Evolutionary conservation across 257 asterid species (phyloP).

Genomic region (Coffea canephora): DNA sequence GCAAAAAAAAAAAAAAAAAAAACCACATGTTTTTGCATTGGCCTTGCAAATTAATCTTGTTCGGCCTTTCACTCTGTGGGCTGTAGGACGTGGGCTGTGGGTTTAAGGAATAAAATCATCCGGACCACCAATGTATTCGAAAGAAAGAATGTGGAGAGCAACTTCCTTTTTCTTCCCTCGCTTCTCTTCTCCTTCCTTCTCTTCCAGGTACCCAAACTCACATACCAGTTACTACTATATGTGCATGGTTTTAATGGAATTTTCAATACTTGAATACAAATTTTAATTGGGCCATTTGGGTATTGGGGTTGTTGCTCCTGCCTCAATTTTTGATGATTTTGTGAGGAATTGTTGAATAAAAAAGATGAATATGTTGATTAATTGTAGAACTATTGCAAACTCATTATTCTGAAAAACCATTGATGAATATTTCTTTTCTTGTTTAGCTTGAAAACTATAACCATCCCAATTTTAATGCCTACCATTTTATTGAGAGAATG

Average conservation of each 20-base stretch:
- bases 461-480: neutral
- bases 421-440: neutral
- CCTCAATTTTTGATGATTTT: neutral
- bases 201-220: conserved; percentile 31
- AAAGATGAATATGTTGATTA: neutral
- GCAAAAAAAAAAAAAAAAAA: no score
- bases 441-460: neutral
- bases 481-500: neutral
- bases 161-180: conserved; percentile 38
- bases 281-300: neutral
- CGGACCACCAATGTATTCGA: neutral
- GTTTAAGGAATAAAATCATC: no score
- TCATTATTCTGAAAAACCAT: neutral
- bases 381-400: neutral
- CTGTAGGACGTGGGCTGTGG: no score
- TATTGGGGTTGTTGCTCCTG: neutral
- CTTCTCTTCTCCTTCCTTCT: conserved; percentile 8
- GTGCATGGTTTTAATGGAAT: neutral
- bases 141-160: conserved; percentile 40
- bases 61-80: no score
- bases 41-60: no score
- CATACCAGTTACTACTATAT: neutral
- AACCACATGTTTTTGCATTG: no score
- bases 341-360: neutral
- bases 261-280: neutral